phyloP scores from a whole-genome alignment of 805 yeast genomes.

The Saccharomycopsis synnaedendra region DNA sequence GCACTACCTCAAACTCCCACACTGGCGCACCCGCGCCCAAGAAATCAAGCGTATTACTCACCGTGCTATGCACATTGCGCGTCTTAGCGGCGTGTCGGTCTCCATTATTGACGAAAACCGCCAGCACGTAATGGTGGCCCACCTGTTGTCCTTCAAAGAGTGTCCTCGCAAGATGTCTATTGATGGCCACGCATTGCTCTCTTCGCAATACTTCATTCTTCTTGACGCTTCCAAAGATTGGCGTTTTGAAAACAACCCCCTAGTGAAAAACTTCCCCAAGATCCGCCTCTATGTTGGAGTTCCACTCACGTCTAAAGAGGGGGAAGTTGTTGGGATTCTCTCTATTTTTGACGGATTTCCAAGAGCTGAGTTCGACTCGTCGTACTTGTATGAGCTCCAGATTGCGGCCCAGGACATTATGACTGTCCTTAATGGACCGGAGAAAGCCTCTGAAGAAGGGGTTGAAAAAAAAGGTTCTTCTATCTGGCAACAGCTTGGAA shows the following conservation, averaged over 20 bases:
- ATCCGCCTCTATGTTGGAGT: conserved; percentile 58
- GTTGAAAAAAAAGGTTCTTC: conserved; percentile 18
- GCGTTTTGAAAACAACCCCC: conserved; percentile 53
- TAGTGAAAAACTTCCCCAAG: conserved; percentile 49
- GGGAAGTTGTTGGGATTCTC: conserved; percentile 42
- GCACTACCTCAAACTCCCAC: conserved; percentile 27
- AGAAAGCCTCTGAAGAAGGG: conserved; percentile 6
- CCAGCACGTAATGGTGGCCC: conserved; percentile 39
- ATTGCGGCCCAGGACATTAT: conserved; percentile 22
- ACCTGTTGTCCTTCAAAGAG: conserved; percentile 35
- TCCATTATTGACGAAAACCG: conserved; percentile 41
- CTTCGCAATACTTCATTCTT: conserved; percentile 41
- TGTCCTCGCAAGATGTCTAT: conserved; percentile 46
- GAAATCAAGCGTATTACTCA: conserved; percentile 29
- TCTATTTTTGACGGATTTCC: conserved; percentile 44
- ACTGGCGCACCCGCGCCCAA: conserved; percentile 34
- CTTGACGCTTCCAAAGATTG: conserved; percentile 58
- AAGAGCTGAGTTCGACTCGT: conserved; percentile 26
- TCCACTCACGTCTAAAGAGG: conserved; percentile 34
- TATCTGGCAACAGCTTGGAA: conserved; percentile 34
- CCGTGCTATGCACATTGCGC: conserved; percentile 23
- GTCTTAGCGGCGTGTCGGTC: conserved; percentile 42
- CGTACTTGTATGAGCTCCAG: conserved; percentile 26
- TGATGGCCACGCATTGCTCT: conserved; percentile 60
- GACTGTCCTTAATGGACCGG: neutral